Evolutionary conservation across 768 basidiomycete genomes (phyloP), one percentile per base, ranked within the genome.

Genomic region (Daedaleopsis sinensis): DNA sequence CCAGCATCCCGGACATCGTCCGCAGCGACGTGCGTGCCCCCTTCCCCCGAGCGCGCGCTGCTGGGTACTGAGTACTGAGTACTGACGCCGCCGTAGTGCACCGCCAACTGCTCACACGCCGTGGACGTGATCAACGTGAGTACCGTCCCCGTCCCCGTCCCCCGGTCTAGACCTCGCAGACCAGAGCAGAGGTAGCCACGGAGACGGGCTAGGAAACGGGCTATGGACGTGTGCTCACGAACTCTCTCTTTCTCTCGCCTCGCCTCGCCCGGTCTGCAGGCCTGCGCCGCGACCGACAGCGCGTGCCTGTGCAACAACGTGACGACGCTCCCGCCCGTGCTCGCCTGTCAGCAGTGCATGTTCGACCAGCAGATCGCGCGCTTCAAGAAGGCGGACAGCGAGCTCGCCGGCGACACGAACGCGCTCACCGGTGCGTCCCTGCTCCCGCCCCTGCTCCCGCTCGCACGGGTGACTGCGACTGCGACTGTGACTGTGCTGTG

Each of bases 291-390:
- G n/a, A 69, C 77, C 57, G 74, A 62, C 11, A 63, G 84, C 63
- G 3, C 27, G 4, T 91, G 90, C 70, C 77, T 89, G 24, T 92
- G 60, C 18, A 60, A 73, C 15, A 68, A 61, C 2, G 42, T 16
- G 23, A 42, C 46, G 9, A 81, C 81, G 3, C 77, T 84, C 36
- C 58, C 70, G 1, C 65, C 74, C 1, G 72, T 92, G 57, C 73
- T 78, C 1, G 52, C 67, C 37, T 89, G 89, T 74, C 82, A 92
- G 71, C 84, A 86, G 67, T 92, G 90, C 77, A 82, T 88, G 80
- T 86, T 88, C 68, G 70, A 73, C 44, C 74, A 76, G 58, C 74
- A 90, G 27, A 80, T 93, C 64, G 73, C 74, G 38, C 86, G 87
- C 68, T 69, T 77, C 57, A 77, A 71, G 23, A 73, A 78, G 58